A percentile compares a stretch with the other conserved stretches of the same genome.
Evolutionary conservation across 345 rosid species (phyloP).

Genomic region (Physaria fendleri): DNA sequence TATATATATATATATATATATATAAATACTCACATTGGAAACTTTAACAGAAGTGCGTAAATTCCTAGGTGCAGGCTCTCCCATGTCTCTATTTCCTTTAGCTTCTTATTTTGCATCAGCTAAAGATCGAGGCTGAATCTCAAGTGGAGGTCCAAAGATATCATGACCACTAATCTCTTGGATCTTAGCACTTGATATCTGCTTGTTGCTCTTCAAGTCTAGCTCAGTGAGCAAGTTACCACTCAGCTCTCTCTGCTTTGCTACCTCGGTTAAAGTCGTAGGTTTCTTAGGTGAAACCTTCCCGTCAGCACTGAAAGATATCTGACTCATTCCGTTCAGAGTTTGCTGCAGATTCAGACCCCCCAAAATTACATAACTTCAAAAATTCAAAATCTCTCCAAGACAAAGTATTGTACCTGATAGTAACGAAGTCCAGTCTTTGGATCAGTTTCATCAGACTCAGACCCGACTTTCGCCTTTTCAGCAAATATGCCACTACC

Average conservation of each 20-base stretch:
- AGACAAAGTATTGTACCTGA: conserved; percentile 39
- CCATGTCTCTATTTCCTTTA: conserved; percentile 54
- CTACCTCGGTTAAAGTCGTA: conserved; percentile 61
- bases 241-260: conserved; percentile 78
- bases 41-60: conserved; percentile 69
- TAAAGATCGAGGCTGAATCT: conserved; percentile 61
- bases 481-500: conserved; percentile 72
- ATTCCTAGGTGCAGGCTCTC: conserved; percentile 60
- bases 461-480: conserved; percentile 37
- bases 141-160: conserved; percentile 70
- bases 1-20: too few species aligned
- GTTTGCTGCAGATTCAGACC: conserved; percentile 46
- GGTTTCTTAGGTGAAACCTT: conserved; percentile 73
- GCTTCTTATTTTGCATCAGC: conserved; percentile 51
- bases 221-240: conserved; percentile 59
- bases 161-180: conserved; percentile 88
- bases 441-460: conserved; percentile 40
- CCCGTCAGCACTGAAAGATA: conserved; percentile 68
- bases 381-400: background rate
- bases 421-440: conserved; percentile 59
- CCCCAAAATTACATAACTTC: background rate
- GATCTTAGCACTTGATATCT: conserved; percentile 66
- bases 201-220: conserved; percentile 56
- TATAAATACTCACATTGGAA: conserved; percentile 52
- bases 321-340: conserved; percentile 68